Conservation (phyloP, 2,329 filamentous ascomycete genomes). For the Venturiaceae sp. region DNA sequence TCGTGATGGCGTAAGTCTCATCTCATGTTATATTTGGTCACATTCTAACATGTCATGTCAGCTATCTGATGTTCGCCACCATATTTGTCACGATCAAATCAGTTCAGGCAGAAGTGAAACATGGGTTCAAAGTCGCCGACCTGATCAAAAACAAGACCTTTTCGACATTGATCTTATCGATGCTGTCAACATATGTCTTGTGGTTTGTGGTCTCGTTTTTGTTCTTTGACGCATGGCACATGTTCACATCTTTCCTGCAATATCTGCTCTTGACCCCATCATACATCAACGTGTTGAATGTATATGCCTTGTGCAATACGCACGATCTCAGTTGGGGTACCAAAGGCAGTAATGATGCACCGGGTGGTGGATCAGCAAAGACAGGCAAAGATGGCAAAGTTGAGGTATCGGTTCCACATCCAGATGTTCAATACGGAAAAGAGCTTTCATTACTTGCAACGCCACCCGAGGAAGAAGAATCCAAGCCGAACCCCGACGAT, state of each 20-base stretch:
- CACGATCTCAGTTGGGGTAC: slow-evolving; percentile 98
- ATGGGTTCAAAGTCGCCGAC: slow-evolving; percentile 58
- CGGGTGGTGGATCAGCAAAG: slow-evolving; percentile 79
- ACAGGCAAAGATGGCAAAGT: slow-evolving; percentile 94
- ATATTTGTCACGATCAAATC: slow-evolving; percentile 87
- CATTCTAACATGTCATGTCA: slow-evolving; percentile 20
- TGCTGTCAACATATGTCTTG: slow-evolving; percentile 84
- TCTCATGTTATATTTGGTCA: neutral
- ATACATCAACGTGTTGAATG: slow-evolving; percentile 97
- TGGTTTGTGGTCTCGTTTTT: slow-evolving; percentile 86
- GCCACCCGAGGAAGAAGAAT: slow-evolving; percentile 67
- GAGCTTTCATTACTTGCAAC: slow-evolving; percentile 65
- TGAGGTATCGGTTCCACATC: slow-evolving; percentile 73
- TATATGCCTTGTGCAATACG: slow-evolving; percentile 97
- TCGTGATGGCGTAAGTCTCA: slow-evolving; percentile 75
- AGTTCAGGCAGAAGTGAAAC: slow-evolving; percentile 60
- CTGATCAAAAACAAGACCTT: slow-evolving; percentile 85
- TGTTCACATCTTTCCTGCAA: slow-evolving; percentile 86
- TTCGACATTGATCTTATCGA: slow-evolving; percentile 85
- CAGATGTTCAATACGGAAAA: slow-evolving; percentile 88
- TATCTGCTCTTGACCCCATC: slow-evolving; percentile 92
- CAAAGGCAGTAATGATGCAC: slow-evolving; percentile 93
- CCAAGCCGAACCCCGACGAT: slow-evolving; percentile 51
- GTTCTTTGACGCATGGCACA: slow-evolving; percentile 98
- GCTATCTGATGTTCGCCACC: slow-evolving; percentile 88